phyloP scores from a whole-genome alignment of 2,329 filamentous ascomycete species.

The Talaromyces sp. region DNA sequence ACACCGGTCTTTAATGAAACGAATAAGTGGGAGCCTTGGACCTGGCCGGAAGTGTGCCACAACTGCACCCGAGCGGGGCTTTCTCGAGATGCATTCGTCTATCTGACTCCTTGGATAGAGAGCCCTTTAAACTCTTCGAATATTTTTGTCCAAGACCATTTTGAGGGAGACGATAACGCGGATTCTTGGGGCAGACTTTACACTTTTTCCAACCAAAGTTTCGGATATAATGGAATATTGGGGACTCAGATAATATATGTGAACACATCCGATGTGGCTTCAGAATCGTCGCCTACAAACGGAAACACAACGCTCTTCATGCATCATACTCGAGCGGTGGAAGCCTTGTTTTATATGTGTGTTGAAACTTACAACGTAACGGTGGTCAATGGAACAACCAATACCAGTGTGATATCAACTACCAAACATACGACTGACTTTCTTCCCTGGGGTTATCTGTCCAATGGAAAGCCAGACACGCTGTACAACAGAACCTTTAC shows the following conservation, averaged over 20 bases:
- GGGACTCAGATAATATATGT: conserved; percentile 1
- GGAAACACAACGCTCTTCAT: background rate
- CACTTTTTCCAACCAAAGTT: conserved; percentile 1
- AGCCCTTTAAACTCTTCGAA: background rate
- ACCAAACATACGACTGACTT: background rate
- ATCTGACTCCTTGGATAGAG: background rate
- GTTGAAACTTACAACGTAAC: conserved; percentile 6
- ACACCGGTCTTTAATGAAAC: background rate
- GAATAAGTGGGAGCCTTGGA: background rate
- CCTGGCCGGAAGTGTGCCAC: background rate
- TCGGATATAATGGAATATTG: background rate
- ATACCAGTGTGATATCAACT: background rate
- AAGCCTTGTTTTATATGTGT: conserved; percentile 8
- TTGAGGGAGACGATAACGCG: background rate
- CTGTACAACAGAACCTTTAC: conserved; percentile 2
- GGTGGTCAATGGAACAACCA: background rate
- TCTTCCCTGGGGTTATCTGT: background rate
- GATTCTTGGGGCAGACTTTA: background rate
- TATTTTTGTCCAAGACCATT: background rate
- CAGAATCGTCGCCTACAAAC: background rate
- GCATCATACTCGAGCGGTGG: background rate
- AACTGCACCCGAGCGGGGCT: conserved; percentile 4
- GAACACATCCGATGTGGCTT: background rate
- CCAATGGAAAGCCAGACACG: background rate
- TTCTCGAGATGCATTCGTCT: background rate